phyloP scores from a whole-genome alignment of 1,284 basidiomycete genomes.

The Ganoderma resinaceum region DNA sequence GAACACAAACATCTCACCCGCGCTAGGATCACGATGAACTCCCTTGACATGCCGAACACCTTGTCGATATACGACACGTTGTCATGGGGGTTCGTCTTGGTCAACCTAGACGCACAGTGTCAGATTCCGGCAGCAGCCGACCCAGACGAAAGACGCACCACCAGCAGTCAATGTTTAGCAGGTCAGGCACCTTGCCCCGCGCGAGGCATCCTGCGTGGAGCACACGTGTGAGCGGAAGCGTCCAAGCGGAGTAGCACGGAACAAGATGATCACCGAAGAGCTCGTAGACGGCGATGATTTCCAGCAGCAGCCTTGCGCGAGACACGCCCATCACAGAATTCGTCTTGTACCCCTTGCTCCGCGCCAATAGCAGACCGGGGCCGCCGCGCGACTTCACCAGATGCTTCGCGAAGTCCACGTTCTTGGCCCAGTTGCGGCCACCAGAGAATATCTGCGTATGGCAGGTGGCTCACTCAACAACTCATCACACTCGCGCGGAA shows the following conservation, averaged over 20 bases:
- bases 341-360: constrained; percentile 42
- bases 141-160: constrained; percentile 41
- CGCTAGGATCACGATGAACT: constrained; percentile 42
- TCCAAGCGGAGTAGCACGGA: not conserved
- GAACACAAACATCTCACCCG: constrained; percentile 31
- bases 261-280: constrained; percentile 44
- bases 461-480: constrained; percentile 10
- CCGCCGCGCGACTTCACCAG: constrained; percentile 50
- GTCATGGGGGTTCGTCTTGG: constrained; percentile 43
- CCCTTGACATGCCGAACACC: constrained; percentile 52
- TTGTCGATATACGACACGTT: constrained; percentile 49
- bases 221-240: constrained; percentile 4
- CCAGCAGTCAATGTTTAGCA: constrained; percentile 50
- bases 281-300: constrained; percentile 56
- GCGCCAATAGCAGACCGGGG: constrained; percentile 44
- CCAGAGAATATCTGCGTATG: constrained; percentile 53
- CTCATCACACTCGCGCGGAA: constrained; percentile 6
- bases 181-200: constrained; percentile 46
- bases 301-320: constrained; percentile 48
- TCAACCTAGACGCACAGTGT: constrained; percentile 19
- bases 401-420: constrained; percentile 49
- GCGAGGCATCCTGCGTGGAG: constrained; percentile 46
- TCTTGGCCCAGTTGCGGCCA: constrained; percentile 49
- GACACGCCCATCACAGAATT: constrained; percentile 45
- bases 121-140: constrained; percentile 26